Percentiles rank a stretch among this genome's conserved stretches.
Conservation (phyloP, 345 rosid genomes). For the Syzygium aqueum region DNA sequence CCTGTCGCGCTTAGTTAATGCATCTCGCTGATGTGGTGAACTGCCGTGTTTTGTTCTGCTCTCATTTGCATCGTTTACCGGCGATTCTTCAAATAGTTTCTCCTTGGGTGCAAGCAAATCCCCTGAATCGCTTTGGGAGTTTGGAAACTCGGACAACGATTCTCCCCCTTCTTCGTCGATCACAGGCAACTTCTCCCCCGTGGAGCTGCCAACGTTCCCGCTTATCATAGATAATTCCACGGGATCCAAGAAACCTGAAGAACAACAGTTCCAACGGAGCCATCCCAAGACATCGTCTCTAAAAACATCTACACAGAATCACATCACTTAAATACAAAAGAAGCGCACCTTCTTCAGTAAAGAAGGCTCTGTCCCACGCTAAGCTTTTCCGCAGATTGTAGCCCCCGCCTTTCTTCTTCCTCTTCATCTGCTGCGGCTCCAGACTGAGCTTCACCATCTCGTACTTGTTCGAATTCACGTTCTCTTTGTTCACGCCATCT, state of each 20-base stretch:
- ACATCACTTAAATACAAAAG: neutral
- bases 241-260: conserved; percentile 60
- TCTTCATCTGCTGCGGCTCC: conserved; percentile 78
- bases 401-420: conserved; percentile 74
- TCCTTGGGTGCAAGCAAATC: conserved; percentile 34
- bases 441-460: conserved; percentile 43
- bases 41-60: conserved; percentile 18
- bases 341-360: conserved; percentile 75
- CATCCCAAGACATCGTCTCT: neutral
- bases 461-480: conserved; percentile 24
- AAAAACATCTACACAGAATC: neutral
- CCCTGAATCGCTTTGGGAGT: conserved; percentile 16
- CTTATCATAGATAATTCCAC: conserved; percentile 63
- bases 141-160: conserved; percentile 18
- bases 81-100: conserved; percentile 37
- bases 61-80: conserved; percentile 18
- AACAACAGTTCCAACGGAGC: neutral
- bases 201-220: conserved; percentile 23
- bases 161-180: conserved; percentile 55
- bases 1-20: conserved; percentile 18
- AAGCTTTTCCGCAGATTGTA: conserved; percentile 82
- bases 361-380: conserved; percentile 87
- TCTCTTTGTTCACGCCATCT: conserved; percentile 40
- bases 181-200: conserved; percentile 35
- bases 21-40: conserved; percentile 18